Percentiles rank a stretch among this genome's conserved stretches.
phyloP scores from a whole-genome alignment of 2,329 filamentous ascomycete genomes.

The Phialophora expanda region DNA sequence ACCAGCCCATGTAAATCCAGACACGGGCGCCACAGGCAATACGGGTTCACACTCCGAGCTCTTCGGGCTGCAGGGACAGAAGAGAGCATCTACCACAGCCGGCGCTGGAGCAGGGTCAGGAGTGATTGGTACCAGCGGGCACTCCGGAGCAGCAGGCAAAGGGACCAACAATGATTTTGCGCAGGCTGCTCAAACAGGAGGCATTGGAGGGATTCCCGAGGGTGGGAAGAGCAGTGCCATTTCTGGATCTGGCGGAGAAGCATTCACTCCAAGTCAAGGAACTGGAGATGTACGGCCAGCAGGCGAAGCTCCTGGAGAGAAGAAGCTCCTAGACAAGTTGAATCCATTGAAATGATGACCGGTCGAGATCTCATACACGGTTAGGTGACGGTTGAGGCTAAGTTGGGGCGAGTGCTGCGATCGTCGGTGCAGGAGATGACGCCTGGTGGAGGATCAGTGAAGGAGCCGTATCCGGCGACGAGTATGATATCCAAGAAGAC shows the following conservation, averaged over 20 bases:
- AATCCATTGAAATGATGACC: conserved; percentile 22
- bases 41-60: conserved; percentile 34
- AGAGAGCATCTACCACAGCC: conserved; percentile 31
- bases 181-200: conserved; percentile 14
- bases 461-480: not conserved
- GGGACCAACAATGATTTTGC: not conserved
- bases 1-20: not conserved
- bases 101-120: conserved; percentile 33
- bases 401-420: not conserved
- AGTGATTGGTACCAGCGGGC: conserved; percentile 35
- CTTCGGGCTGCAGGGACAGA: conserved; percentile 36
- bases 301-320: conserved; percentile 15
- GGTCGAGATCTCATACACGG: not conserved
- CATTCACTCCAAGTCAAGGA: conserved; percentile 32
- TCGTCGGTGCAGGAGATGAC: not conserved
- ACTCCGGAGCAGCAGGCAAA: conserved; percentile 26
- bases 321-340: conserved; percentile 19
- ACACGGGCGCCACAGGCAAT: not conserved
- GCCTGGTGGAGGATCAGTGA: not conserved
- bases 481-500: not conserved
- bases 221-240: conserved; percentile 19
- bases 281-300: conserved; percentile 22
- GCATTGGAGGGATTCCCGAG: conserved; percentile 26
- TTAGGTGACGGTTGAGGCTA: not conserved
- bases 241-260: conserved; percentile 31